Percentiles rank a stretch among this genome's conserved stretches.
These are phyloP conservation scores for Quercus ilex DNA, from an alignment of 306 rosid species.

Conservation along the genomic window DNA sequence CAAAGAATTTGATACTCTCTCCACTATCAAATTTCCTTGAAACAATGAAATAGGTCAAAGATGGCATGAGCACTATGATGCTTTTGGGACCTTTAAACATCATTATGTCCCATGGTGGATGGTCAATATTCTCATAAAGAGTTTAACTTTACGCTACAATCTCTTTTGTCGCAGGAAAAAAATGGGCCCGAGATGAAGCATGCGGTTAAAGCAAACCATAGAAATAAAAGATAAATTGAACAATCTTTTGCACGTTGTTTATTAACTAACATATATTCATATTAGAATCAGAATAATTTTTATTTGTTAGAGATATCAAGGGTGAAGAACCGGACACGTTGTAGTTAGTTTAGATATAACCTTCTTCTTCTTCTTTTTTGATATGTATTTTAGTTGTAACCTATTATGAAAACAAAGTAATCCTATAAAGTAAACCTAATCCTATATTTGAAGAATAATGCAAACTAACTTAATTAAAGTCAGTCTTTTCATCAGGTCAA, in stretches of 20 bases:
- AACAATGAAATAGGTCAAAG: neutral
- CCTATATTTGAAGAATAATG: too few species aligned
- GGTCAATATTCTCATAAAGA: neutral
- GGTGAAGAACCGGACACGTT: too few species aligned
- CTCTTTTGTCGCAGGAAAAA: neutral
- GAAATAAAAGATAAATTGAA: neutral
- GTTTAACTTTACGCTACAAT: neutral
- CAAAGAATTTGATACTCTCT: neutral
- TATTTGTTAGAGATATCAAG: too few species aligned
- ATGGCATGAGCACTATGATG: neutral
- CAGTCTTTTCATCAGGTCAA: too few species aligned
- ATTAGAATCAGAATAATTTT: too few species aligned
- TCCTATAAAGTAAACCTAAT: too few species aligned
- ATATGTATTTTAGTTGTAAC: too few species aligned
- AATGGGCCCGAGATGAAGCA: neutral
- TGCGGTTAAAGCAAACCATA: neutral
- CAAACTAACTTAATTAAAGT: too few species aligned
- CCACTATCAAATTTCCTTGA: neutral
- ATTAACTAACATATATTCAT: too few species aligned
- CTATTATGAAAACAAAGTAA: too few species aligned
- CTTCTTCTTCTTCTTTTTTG: fast-evolving
- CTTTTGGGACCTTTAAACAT: neutral
- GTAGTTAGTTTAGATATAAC: too few species aligned
- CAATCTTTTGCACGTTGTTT: neutral
- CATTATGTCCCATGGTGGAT: neutral